Conservation (phyloP, 345 rosid genomes). For the Corchorus capsularis region DNA sequence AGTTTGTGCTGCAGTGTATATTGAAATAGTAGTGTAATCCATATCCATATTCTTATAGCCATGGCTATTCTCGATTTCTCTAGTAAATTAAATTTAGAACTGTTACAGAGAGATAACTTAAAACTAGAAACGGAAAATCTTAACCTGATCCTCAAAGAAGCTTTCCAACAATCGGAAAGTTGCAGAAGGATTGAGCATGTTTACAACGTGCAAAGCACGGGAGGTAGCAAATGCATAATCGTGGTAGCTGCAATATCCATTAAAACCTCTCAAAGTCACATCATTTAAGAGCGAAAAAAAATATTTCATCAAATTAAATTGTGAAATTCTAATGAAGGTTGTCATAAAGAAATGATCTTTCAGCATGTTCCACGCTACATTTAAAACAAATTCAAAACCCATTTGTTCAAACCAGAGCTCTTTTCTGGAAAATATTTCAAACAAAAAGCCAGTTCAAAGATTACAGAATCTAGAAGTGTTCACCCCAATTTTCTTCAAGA, state of each 20-base stretch:
- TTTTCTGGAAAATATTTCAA: background rate
- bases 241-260: constrained; percentile 63
- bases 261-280: background rate
- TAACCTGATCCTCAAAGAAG: constrained; percentile 80
- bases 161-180: constrained; percentile 66
- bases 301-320: constrained; percentile 11
- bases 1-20: background rate
- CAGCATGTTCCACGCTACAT: background rate
- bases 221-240: constrained; percentile 80
- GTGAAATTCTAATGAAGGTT: background rate
- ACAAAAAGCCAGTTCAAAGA: background rate
- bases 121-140: constrained; percentile 11
- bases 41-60: background rate
- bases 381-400: background rate
- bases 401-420: background rate
- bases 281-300: background rate
- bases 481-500: background rate
- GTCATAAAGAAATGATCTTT: background rate
- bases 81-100: background rate
- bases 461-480: background rate
- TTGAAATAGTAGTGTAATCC: background rate
- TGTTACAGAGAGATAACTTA: background rate
- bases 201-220: constrained; percentile 77
- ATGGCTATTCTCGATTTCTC: background rate
- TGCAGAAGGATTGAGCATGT: constrained; percentile 47